A percentile compares a stretch with the other conserved stretches of the same genome.
Evolutionary conservation across 345 rosid species (phyloP).

Genomic region (Jatropha curcas): DNA sequence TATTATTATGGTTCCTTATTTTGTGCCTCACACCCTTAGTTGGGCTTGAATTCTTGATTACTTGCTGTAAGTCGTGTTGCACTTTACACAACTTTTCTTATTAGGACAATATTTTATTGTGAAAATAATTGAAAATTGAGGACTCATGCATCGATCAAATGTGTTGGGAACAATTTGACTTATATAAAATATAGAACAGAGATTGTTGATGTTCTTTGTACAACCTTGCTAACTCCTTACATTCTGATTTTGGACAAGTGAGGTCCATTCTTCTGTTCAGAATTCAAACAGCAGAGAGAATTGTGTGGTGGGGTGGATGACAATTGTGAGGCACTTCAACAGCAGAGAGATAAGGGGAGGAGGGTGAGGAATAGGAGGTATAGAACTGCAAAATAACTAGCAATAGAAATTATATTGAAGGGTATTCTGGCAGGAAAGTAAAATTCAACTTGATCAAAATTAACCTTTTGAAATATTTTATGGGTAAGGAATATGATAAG

Average conservation of each 20-base stretch:
- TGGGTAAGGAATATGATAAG: neutral
- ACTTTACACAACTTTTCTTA: neutral
- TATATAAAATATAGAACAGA: neutral
- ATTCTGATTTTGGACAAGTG: neutral
- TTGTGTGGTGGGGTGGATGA: no score
- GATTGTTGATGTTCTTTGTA: neutral
- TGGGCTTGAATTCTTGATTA: conserved; percentile 6
- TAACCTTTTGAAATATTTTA: neutral
- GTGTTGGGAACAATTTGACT: neutral
- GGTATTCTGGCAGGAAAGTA: neutral
- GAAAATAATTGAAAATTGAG: neutral
- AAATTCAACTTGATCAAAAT: neutral
- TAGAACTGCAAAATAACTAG: neutral
- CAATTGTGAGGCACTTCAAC: no score
- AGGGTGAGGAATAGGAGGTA: no score
- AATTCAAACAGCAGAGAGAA: no score
- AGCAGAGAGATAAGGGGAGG: no score
- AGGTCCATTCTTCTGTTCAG: neutral
- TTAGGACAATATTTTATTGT: neutral
- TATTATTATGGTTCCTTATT: conserved; percentile 12
- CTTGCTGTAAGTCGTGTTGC: neutral
- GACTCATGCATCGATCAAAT: neutral
- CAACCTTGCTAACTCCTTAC: neutral
- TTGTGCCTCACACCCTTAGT: neutral
- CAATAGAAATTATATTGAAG: neutral